A percentile compares a stretch with the other conserved stretches of the same genome.
phyloP scores from a whole-genome alignment of 768 basidiomycete species.

The Serendipita indica region DNA sequence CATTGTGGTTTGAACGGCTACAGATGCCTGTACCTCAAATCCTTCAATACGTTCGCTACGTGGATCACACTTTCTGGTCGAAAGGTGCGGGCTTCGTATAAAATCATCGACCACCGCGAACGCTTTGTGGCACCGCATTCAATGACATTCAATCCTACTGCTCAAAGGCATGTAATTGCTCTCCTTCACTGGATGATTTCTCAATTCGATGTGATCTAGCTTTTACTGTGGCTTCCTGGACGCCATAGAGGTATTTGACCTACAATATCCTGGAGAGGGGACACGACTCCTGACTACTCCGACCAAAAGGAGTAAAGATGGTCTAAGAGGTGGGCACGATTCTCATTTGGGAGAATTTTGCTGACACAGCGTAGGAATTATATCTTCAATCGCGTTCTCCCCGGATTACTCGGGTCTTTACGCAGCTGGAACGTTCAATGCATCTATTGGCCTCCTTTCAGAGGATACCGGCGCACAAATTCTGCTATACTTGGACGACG shows the following conservation, averaged over 20 bases:
- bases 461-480: slow-evolving; percentile 42
- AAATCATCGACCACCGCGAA: slow-evolving; percentile 88
- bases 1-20: background rate
- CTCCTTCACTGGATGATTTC: background rate
- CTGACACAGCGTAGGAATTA: slow-evolving; percentile 42
- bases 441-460: slow-evolving; percentile 52
- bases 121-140: slow-evolving; percentile 76
- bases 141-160: slow-evolving; percentile 58
- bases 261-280: slow-evolving; percentile 58
- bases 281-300: slow-evolving; percentile 53
- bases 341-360: background rate
- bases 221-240: slow-evolving; percentile 79
- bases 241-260: slow-evolving; percentile 74
- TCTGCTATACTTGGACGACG: slow-evolving; percentile 48
- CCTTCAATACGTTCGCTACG: no score
- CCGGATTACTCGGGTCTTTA: slow-evolving; percentile 46
- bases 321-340: slow-evolving; percentile 58
- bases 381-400: slow-evolving; percentile 71
- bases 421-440: slow-evolving; percentile 63
- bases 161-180: slow-evolving; percentile 38
- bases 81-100: slow-evolving; percentile 82
- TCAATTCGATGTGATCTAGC: slow-evolving; percentile 24
- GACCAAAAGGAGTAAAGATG: slow-evolving; percentile 64
- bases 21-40: no score
- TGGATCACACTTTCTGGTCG: slow-evolving; percentile 5